Evolutionary conservation across 2,329 filamentous ascomycete species (phyloP).

Genomic region (Ophiostoma angusticollis): DNA sequence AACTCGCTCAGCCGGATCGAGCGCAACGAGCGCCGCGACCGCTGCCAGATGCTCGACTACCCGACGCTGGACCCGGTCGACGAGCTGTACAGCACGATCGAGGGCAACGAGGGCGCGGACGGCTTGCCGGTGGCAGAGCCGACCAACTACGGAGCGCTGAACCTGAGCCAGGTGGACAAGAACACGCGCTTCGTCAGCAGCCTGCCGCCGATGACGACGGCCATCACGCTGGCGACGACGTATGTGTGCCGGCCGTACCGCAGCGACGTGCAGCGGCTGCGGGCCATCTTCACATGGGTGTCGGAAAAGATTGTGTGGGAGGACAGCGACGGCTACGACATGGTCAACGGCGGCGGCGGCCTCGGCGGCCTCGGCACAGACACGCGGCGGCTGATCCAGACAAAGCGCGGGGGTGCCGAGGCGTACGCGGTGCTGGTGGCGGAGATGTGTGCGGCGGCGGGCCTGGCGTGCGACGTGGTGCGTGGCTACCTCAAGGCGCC

Average conservation of each 20-base stretch:
- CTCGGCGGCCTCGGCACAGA: slow-evolving; percentile 61
- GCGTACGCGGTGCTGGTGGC: slow-evolving; percentile 80
- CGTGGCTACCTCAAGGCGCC: slow-evolving; percentile 84
- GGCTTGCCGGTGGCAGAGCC: slow-evolving; percentile 72
- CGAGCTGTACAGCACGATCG: slow-evolving; percentile 68
- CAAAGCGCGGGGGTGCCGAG: slow-evolving; percentile 70
- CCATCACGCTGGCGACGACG: slow-evolving; percentile 70
- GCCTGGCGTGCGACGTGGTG: slow-evolving; percentile 76
- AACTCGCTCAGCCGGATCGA: slow-evolving; percentile 89
- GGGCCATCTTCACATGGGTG: slow-evolving; percentile 96
- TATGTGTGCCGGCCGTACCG: slow-evolving; percentile 91
- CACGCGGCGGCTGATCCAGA: slow-evolving; percentile 69
- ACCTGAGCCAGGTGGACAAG: slow-evolving; percentile 84
- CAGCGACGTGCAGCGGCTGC: slow-evolving; percentile 81
- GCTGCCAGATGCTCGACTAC: slow-evolving; percentile 90
- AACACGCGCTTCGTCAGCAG: slow-evolving; percentile 82
- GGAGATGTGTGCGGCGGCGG: slow-evolving; percentile 89
- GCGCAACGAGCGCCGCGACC: slow-evolving; percentile 67
- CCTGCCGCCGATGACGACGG: slow-evolving; percentile 69
- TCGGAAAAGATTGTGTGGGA: slow-evolving; percentile 94
- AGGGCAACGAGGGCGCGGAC: slow-evolving; percentile 83
- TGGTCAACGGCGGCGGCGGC: slow-evolving; percentile 48
- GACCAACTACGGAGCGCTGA: slow-evolving; percentile 67
- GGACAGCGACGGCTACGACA: slow-evolving; percentile 86
- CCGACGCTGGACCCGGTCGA: slow-evolving; percentile 82